Conservation (phyloP, 2,329 filamentous ascomycete species). For the Myriosclerotinia duriaeana region DNA sequence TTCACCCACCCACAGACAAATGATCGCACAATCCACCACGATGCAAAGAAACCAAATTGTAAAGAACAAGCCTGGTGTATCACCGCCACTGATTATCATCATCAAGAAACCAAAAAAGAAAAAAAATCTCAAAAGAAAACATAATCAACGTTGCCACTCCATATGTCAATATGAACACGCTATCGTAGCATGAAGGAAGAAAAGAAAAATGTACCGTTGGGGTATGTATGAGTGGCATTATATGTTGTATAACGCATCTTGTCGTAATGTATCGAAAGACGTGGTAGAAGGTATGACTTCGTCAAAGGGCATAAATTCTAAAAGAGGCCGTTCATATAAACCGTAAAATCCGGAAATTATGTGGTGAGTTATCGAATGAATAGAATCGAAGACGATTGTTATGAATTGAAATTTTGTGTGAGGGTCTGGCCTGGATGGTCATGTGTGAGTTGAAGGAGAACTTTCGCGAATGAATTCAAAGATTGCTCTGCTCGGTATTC, state of each 20-base stretch:
- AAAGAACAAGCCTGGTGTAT: constrained; percentile 1
- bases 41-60: background rate
- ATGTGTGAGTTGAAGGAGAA: background rate
- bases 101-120: background rate
- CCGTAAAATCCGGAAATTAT: background rate
- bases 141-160: constrained; percentile 2
- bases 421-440: background rate
- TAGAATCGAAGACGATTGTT: background rate
- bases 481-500: background rate
- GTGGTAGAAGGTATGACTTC: constrained; percentile 3
- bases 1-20: background rate
- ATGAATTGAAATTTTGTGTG: background rate
- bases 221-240: constrained; percentile 5
- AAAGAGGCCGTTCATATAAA: constrained; percentile 10
- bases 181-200: constrained; percentile 18
- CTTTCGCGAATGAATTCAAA: background rate
- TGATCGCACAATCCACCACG: no score
- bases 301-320: constrained; percentile 14
- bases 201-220: background rate
- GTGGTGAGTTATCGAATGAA: background rate
- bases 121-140: no score
- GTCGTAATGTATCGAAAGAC: background rate
- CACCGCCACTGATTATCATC: background rate
- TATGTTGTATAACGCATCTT: no score
- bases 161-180: constrained; percentile 11